phyloP scores from a whole-genome alignment of 306 rosid species.

The Dicorynia guianensis region DNA sequence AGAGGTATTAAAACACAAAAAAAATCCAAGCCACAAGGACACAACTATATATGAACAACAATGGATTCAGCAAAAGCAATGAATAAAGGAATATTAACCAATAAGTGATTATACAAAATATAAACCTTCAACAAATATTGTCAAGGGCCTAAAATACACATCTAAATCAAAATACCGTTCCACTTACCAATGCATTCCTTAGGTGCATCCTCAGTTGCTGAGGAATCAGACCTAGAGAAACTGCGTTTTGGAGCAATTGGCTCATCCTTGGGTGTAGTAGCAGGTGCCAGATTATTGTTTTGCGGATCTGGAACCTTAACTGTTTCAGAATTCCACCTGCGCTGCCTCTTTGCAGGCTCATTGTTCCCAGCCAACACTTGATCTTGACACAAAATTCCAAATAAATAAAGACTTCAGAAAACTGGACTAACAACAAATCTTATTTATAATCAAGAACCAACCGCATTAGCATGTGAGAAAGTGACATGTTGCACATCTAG shows the following conservation, averaged over 20 bases:
- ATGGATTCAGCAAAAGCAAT: constrained; percentile 3
- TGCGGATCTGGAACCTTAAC: constrained; percentile 68
- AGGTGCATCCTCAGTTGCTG: constrained; percentile 65
- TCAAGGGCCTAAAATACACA: neutral
- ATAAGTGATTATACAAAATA: neutral
- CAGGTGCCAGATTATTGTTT: constrained; percentile 54
- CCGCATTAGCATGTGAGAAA: neutral
- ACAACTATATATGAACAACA: constrained; percentile 4
- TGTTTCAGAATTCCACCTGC: constrained; percentile 84
- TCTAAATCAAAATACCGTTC: constrained; percentile 22
- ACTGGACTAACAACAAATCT: neutral
- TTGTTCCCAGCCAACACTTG: constrained; percentile 63
- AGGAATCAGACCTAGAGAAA: constrained; percentile 76
- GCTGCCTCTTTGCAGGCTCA: constrained; percentile 89
- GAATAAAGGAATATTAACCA: constrained; percentile 2
- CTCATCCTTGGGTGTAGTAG: constrained; percentile 66
- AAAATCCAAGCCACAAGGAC: neutral
- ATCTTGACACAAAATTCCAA: constrained; percentile 50
- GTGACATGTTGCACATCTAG: neutral
- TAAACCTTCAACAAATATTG: constrained; percentile 11
- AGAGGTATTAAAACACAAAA: constrained; percentile 1
- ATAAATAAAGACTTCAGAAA: neutral
- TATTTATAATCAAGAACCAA: neutral
- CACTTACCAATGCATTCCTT: constrained; percentile 93
- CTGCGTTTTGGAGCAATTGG: constrained; percentile 57